phyloP scores from a whole-genome alignment of 2,329 filamentous ascomycete species.

The Sporothrix sp. region DNA sequence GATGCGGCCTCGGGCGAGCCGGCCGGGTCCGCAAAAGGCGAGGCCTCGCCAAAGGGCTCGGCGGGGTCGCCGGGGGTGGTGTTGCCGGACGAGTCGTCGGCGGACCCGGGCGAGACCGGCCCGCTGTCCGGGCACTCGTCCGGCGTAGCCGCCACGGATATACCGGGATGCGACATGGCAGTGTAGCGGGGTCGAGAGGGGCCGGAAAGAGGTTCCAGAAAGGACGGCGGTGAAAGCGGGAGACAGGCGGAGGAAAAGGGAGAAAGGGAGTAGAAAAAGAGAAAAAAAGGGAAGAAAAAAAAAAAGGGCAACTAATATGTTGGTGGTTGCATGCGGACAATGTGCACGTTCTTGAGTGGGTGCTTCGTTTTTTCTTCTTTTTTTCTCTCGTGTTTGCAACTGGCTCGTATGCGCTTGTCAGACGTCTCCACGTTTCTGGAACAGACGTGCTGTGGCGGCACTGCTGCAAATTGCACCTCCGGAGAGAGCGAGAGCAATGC shows the following conservation, averaged over 20 bases:
- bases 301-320: too few species aligned
- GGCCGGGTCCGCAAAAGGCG: slow-evolving; percentile 11
- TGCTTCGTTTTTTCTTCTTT: slow-evolving; percentile 1
- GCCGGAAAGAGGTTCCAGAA: not conserved
- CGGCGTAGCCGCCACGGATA: slow-evolving; percentile 36
- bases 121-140: slow-evolving; percentile 34
- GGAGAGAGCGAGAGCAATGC: too few species aligned
- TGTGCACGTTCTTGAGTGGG: not conserved
- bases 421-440: not conserved
- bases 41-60: slow-evolving; percentile 23
- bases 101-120: slow-evolving; percentile 35
- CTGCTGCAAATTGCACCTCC: too few species aligned
- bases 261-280: not conserved
- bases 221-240: not conserved
- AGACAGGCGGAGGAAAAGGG: not conserved
- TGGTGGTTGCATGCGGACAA: too few species aligned
- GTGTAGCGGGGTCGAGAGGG: not conserved
- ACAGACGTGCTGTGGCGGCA: too few species aligned
- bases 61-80: slow-evolving; percentile 38
- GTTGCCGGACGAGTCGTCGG: slow-evolving; percentile 36
- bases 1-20: not conserved
- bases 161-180: slow-evolving; percentile 23
- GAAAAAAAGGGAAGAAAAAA: not conserved
- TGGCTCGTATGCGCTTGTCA: slow-evolving; percentile 3
- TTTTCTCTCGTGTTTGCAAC: slow-evolving; percentile 2